Evolutionary conservation across 2,329 filamentous ascomycete species (phyloP).

Genomic region (Trichoderma sp.): DNA sequence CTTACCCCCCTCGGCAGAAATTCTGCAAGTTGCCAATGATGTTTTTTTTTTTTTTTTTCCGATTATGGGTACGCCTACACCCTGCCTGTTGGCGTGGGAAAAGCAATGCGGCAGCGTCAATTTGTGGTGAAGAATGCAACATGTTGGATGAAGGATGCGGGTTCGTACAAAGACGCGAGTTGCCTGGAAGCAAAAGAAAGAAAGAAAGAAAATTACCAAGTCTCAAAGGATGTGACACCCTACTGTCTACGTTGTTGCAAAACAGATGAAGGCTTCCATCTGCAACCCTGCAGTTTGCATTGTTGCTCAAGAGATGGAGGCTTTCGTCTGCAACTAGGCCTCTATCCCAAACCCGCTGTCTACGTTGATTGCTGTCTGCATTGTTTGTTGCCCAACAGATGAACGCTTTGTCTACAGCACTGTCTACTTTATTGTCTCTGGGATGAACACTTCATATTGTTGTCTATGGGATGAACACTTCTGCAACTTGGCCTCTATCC

Average conservation of each 20-base stretch:
- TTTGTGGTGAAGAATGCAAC: constrained; percentile 9
- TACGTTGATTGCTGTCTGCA: too few species aligned
- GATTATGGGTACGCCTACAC: constrained; percentile 14
- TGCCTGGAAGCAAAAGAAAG: constrained; percentile 26
- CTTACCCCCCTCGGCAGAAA: constrained; percentile 26
- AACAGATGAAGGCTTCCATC: background rate
- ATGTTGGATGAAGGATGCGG: constrained; percentile 23
- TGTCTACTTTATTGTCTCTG: too few species aligned
- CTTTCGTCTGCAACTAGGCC: too few species aligned
- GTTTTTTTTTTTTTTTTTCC: constrained; percentile 20
- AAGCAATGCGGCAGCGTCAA: constrained; percentile 26
- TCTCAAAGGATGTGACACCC: constrained; percentile 27
- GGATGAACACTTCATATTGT: too few species aligned
- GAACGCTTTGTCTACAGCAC: too few species aligned
- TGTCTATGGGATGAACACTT: too few species aligned
- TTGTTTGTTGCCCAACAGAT: too few species aligned
- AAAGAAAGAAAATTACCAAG: constrained; percentile 25
- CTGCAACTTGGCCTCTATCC: too few species aligned
- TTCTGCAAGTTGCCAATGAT: constrained; percentile 26
- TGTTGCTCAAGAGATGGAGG: too few species aligned
- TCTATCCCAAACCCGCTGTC: too few species aligned
- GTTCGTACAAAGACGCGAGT: constrained; percentile 35
- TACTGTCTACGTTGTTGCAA: background rate
- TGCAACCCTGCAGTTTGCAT: too few species aligned
- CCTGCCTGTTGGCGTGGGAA: constrained; percentile 24